A percentile compares a stretch with the other conserved stretches of the same genome.
Conservation (phyloP, 1,284 basidiomycete species). For the Gymnopus androsaceus region DNA sequence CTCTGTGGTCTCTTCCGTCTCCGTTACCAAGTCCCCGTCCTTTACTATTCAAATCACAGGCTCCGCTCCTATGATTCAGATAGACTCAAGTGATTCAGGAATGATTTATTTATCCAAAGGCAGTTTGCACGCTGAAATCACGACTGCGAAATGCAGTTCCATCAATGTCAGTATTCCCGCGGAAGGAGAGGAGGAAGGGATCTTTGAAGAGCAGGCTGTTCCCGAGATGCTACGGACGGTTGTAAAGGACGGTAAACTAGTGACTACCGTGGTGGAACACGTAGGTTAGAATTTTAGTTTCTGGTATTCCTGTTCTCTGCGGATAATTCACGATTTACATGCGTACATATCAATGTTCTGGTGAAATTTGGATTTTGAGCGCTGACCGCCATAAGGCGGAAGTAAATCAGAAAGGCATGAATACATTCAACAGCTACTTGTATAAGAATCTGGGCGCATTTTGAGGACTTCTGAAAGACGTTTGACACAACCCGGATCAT, state of each 20-base stretch:
- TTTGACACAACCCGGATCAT: no score
- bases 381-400: background rate
- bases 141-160: constrained; percentile 92
- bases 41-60: constrained; percentile 95
- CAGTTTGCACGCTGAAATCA: constrained; percentile 82
- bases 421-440: no score
- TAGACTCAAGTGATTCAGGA: constrained; percentile 95
- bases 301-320: background rate
- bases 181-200: constrained; percentile 86
- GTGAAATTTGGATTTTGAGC: background rate
- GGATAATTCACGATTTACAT: no score
- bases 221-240: constrained; percentile 96
- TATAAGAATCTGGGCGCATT: no score
- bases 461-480: no score
- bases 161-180: constrained; percentile 93
- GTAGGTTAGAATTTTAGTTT: constrained; percentile 50
- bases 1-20: constrained; percentile 87
- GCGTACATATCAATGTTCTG: no score
- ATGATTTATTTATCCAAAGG: constrained; percentile 92
- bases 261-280: constrained; percentile 91
- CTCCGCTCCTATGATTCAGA: constrained; percentile 85
- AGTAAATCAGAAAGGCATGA: no score
- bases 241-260: constrained; percentile 81
- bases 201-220: constrained; percentile 88
- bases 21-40: constrained; percentile 88